Evolutionary conservation across 192 early-diverging fungal genomes (phyloP), one percentile per base, ranked within the genome.

Genomic region (Coemansia sp.): DNA sequence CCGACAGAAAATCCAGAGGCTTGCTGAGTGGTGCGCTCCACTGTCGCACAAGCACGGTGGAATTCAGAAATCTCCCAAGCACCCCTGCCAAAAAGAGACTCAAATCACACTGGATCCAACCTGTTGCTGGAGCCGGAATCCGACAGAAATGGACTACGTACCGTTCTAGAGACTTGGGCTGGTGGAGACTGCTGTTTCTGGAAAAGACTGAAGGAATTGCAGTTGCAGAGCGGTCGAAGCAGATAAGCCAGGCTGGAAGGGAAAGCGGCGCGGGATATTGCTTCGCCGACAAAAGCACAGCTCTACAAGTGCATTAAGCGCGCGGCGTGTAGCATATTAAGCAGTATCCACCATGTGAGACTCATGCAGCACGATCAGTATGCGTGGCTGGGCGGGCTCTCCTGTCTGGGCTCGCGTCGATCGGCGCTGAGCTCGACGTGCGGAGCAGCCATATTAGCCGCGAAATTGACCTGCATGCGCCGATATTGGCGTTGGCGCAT

Each of bases 361-460:
- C 43, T 47, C 43, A 17, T 47, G 43, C 48, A 49, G n/a, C 41
- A 12, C 41, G 14, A 45, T 17, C 17, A 8, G 15, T 21, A 49
- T 49, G 48, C 21, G 48, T 49, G 48, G 48, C 48, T 49, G 12
- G 48, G 17, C 48, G 48, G n/a, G 48, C 19, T 49, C 15, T 19
- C 48, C 48, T 21, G 48, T 49, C 48, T 49, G 48, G 48, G 48
- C 48, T 17, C 7, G 43, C 43, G 48, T 6, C 48, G 48, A 49
- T 49, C 48, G n/a, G n/a, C 19, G 48, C 15, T 21, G 15, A 35
- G 32, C 32, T 35, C 32, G 32, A 35, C 7, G 32, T 8, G 4
- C 19, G 19, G 7, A 19, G 48, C 48, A 49, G 48, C 11, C 11
- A 49, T 49, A 21, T 19, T 49, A 19, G n/a, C 48, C n/a, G 19